Percentiles rank a stretch among this genome's conserved stretches.
Evolutionary conservation across 73 alveolate genomes (phyloP).

Genomic region (Stentor coeruleus): DNA sequence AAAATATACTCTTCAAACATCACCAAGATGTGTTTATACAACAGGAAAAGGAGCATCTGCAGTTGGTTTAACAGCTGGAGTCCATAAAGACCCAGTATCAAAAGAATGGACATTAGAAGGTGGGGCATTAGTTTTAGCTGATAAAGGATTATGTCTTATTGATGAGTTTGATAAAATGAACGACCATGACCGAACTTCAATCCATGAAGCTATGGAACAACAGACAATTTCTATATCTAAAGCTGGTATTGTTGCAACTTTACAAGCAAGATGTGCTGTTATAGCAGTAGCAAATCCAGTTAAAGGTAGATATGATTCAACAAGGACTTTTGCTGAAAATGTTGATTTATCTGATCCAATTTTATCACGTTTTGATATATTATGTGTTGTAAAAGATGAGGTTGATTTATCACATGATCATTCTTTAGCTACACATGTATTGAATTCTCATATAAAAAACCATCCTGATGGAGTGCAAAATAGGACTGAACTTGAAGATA

Average conservation of each 20-base stretch:
- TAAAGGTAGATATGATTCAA: constrained; percentile 91
- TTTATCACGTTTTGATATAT: constrained; percentile 97
- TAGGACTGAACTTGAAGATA: constrained; percentile 27
- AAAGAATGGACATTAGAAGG: constrained; percentile 99
- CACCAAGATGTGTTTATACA: constrained; percentile 55
- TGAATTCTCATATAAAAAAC: constrained; percentile 95
- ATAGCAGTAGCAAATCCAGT: constrained; percentile 99
- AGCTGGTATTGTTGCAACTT: constrained; percentile 99
- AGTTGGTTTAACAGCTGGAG: constrained; percentile 99
- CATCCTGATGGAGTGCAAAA: constrained; percentile 75
- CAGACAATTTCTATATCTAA: constrained; percentile 97
- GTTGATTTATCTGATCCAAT: constrained; percentile 99
- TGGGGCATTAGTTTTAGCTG: constrained; percentile 99
- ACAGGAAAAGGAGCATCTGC: constrained; percentile 99
- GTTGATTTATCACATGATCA: constrained; percentile 86
- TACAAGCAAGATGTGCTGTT: constrained; percentile 99
- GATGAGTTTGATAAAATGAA: constrained; percentile 99
- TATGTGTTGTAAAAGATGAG: constrained; percentile 98
- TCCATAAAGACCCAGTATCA: constrained; percentile 93
- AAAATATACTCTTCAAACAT: constrained; percentile 96
- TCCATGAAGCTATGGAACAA: constrained; percentile 99
- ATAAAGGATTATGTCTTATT: constrained; percentile 95
- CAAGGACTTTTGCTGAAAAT: constrained; percentile 93
- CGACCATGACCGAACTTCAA: constrained; percentile 98
- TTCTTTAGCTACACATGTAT: constrained; percentile 95